Evolutionary conservation across 306 rosid genomes (phyloP), one percentile per base, ranked within the genome.

Genomic region (Sicyos edulis): DNA sequence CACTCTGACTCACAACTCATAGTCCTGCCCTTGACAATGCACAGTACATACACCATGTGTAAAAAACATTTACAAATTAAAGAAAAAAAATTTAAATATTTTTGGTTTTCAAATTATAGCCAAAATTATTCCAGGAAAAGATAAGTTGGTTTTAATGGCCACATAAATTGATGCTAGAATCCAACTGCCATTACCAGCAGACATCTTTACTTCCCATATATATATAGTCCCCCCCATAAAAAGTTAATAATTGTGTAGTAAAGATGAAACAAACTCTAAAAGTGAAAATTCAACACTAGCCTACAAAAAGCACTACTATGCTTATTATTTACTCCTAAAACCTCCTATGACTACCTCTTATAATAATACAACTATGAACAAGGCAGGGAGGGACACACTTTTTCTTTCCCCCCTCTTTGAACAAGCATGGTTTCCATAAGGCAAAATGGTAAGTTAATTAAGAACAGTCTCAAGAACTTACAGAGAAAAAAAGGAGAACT

Each of bases 401-500:
- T 40, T 40, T 40, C 45, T 40, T 40, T 40, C 29, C 45, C 45
- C 45, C 45, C 45, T 40, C 8, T 40, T 5, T 40, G 45, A 6
- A 7, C 45, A 37, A 37, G 67, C 47, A 44, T 2, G 52, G 44
- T 21, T 54, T 64, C 64, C 21, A 17, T 32, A n/a, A 40, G 13
- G 37, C 40, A 47, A 10, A 15, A 22, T 67, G 8, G 71, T 11
- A 51, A 69, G 22, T 59, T 22, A 63, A 12, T 62, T 32, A 3
- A 34, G 50, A 66, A 44, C 15, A 47, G 40, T 47, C 34, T 54
- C 55, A 37, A 68, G 9, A 44, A 76, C 89, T 44, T 83, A 86
- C 87, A n/a, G 89, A 86, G 75, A 86, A 86, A 40, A 86, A 86
- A 16, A 86, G 82, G 63, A 86, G 80, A 66, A 86, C 62, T 11